These are phyloP conservation scores for Rhodofomes roseus DNA, from an alignment of 1,284 basidiomycete genomes.

Conservation along the genomic window DNA sequence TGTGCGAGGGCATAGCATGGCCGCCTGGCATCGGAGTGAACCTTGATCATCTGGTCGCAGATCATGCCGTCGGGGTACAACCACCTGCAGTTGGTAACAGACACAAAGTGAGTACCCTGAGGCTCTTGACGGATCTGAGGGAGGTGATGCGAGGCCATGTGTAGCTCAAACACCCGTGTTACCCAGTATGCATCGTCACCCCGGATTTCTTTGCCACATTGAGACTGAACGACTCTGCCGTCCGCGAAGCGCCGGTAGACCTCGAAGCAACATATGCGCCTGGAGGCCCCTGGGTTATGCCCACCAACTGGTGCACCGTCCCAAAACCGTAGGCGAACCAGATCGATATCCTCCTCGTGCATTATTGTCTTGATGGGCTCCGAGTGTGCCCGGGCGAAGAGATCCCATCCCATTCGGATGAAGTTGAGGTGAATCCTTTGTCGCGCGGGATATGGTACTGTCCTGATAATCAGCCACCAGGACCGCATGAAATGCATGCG, in stretches of 20 bases:
- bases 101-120: no score
- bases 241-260: no score
- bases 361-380: neutral
- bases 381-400: neutral
- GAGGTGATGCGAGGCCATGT: neutral
- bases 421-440: neutral
- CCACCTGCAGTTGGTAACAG: neutral
- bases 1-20: neutral
- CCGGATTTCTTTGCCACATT: neutral
- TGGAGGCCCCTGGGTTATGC: no score
- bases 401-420: neutral
- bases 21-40: neutral
- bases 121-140: neutral
- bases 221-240: neutral
- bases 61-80: neutral
- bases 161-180: neutral
- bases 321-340: no score
- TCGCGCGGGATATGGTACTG: neutral
- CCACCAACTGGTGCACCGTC: no score
- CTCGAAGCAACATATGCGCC: no score
- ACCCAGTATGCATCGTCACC: neutral
- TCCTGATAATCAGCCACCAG: neutral
- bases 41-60: neutral
- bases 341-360: no score
- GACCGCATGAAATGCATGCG: no score